Percentiles rank a stretch among this genome's conserved stretches.
phyloP scores from a whole-genome alignment of 352 stramenopile species.

The Globisporangium megalacanthum region DNA sequence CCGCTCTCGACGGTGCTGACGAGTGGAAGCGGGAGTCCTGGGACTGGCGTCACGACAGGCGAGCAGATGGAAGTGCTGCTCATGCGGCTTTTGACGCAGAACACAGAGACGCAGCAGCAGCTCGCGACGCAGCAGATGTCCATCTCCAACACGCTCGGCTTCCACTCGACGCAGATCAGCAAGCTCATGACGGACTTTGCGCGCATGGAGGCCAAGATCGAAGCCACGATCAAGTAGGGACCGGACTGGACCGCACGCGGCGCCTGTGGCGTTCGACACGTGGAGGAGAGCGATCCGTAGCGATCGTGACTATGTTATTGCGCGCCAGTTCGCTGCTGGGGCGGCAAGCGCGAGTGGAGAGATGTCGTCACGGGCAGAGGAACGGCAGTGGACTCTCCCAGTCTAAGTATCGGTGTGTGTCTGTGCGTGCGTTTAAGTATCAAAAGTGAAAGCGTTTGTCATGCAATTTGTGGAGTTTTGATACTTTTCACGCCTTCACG shows the following conservation, averaged over 20 bases:
- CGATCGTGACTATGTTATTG: constrained; percentile 10
- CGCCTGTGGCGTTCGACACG: not conserved
- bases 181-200: constrained; percentile 70
- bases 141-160: constrained; percentile 50
- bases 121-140: constrained; percentile 71
- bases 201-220: constrained; percentile 75
- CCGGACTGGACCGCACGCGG: not conserved
- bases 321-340: not conserved
- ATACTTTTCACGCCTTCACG: not conserved
- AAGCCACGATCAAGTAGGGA: constrained; percentile 31
- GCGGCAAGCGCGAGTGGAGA: too few species aligned
- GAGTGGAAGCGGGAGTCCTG: not conserved
- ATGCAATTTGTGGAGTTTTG: constrained; percentile 1
- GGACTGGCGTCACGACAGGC: constrained; percentile 5
- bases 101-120: constrained; percentile 80
- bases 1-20: constrained; percentile 13
- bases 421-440: not conserved
- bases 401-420: not conserved
- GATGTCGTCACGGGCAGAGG: too few species aligned
- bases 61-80: constrained; percentile 69
- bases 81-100: constrained; percentile 77
- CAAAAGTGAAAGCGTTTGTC: not conserved
- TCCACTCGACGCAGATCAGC: constrained; percentile 71
- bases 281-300: not conserved
- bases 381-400: too few species aligned